Base-by-base conservation (phyloP, 176 grass and related monocot species). In the Carex scoparia region DNA sequence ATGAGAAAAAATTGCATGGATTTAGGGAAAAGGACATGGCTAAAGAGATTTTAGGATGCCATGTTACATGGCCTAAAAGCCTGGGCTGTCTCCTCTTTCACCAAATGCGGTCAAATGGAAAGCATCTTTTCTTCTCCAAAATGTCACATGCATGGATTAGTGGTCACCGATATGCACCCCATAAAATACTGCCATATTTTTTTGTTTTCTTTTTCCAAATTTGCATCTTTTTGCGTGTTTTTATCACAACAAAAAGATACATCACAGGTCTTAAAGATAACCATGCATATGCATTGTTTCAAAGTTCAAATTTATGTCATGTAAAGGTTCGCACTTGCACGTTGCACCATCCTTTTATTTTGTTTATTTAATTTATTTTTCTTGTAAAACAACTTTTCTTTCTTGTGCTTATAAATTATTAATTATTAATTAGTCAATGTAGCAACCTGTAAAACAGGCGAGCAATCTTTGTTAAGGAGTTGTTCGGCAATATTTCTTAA, bases 1-100 rank as follows among this genome's bases (percentile, higher is more conserved):
- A 83, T 83, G 46, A 83, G 23, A 23, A 23, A 23, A 23, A 23
- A 23, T 23, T 23, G 61, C 81, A 83, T 56, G 81, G 81, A 83
- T 56, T 83, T 69, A 83, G 61, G 81, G 61, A 83, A 83, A 83
- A 83, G 31, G 81, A 64, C 81, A 69, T 69, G 14, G 64, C 42
- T 83, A 83, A 83, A 83, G 63, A 83, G 81, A 83, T 83, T 83
- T 83, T 83, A 13, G 23, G 81, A 55, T 69, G 38, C 23, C 81
- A 83, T 67, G 81, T 83, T 83, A 83, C 63, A 83, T 69, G 81
- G 63, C 81, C 81, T 69, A 83, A 83, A 83, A 83, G 81, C 65
- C 65, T 83, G 81, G 28, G 81, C 16, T 83, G 81, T 83, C 81
- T 44, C 81, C 63, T 83, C 81, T 83, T 83, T 83, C 42, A 48